phyloP scores from a whole-genome alignment of 192 early-diverging fungal genomes.

The Neocallimastix lanati region DNA sequence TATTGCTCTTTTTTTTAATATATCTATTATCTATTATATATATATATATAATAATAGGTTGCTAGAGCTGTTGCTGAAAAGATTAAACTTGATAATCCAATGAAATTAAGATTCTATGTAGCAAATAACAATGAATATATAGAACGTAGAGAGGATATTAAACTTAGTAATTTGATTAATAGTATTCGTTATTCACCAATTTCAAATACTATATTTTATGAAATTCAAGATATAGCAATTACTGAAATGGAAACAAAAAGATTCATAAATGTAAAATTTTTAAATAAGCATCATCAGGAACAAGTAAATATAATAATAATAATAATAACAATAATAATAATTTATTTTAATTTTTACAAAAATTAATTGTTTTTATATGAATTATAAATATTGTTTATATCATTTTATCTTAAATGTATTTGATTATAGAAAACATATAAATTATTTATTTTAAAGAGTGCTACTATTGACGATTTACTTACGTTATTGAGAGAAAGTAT shows the following conservation, averaged over 20 bases:
- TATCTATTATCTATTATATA: too few species aligned
- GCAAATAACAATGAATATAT: slow-evolving; percentile 7
- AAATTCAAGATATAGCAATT: slow-evolving; percentile 62
- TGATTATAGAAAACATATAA: slow-evolving; percentile 34
- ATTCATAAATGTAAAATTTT: slow-evolving; percentile 41
- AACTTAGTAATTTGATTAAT: slow-evolving; percentile 2
- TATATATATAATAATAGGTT: slow-evolving; percentile 20
- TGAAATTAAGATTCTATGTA: slow-evolving; percentile 53
- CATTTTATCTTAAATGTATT: too few species aligned
- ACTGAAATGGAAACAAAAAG: slow-evolving; percentile 68
- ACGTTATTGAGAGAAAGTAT: slow-evolving; percentile 23
- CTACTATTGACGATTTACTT: slow-evolving; percentile 21
- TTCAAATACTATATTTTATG: slow-evolving; percentile 49
- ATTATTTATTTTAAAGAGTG: slow-evolving; percentile 47
- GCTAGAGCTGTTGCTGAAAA: slow-evolving; percentile 39
- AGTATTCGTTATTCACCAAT: not conserved
- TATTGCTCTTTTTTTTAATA: too few species aligned
- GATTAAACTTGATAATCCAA: slow-evolving; percentile 30
- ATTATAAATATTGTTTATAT: too few species aligned
- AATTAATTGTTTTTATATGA: too few species aligned
- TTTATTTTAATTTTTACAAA: too few species aligned
- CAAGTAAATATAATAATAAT: slow-evolving; percentile 20
- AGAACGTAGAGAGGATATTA: slow-evolving; percentile 38
- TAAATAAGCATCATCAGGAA: slow-evolving; percentile 49
- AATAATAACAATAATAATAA: not conserved